Base-by-base conservation (phyloP, 345 rosid genomes). In the Syzygium grande region DNA sequence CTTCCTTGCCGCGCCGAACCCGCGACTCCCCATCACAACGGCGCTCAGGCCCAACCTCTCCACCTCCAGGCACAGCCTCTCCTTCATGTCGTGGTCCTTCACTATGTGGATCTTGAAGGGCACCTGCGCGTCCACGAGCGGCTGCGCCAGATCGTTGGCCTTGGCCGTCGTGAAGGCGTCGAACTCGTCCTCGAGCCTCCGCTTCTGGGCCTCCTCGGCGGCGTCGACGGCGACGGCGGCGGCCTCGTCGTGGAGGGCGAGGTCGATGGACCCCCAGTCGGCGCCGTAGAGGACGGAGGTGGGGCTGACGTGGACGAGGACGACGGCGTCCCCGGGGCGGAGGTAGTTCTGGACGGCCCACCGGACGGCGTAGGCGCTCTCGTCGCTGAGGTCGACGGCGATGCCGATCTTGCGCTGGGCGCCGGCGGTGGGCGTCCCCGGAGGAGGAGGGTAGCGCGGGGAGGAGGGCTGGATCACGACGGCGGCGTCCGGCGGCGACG, bases 281-380 rank as follows among this genome's bases (percentile, higher is more conserved):
- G 98, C 99, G 29, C 99, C 99, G 89, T 95, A 96, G 15, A 96
- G 96, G 52, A 95, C 92, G 86, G 90, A 92, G 12, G 99, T 96
- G 61, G 97, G 96, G 4, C 93, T 92, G 34, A 96, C 98, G 87
- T 95, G 98, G 86, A 96, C 92, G 73, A 96, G 95, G 59, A 95
- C 87, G 30, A 95, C 99, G 56, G 94, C 93, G 88, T 95, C 98
- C 0, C 97, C 99, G 10, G 95, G 92, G 22, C 99, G 98, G 86
- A 97, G 95, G 80, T 96, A 97, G 92, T 97, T 97, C 84, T 96
- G 97, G 41, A 97, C 95, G 3, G 98, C 94, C 99, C 99, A 97
- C 38, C 92, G 88, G 85, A 97, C 97, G 61, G 99, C 97, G 88
- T 90, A 92, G 2, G 96, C 99, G 85, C 97, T 94, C 92, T 97